Evolutionary conservation across 2,329 filamentous ascomycete species (phyloP), one percentile per base, ranked within the genome.

Genomic region (Aspergillus ochraceus): DNA sequence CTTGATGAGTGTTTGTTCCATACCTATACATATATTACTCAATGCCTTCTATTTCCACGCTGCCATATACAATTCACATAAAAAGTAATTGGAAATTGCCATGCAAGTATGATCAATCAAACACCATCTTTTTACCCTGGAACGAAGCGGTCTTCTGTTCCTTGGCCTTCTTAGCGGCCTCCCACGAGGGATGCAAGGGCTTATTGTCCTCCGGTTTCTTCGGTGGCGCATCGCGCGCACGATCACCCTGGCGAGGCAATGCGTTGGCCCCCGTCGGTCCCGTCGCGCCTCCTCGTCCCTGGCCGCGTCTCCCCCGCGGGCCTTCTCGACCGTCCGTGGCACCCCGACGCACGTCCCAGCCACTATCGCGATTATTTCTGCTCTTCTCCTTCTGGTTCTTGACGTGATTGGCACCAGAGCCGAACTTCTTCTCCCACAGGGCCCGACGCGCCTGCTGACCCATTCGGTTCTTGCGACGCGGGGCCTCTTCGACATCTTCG

Each of bases 141-240:
- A 87, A 86, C n/a, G 78, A 71, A 49, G 79, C 80, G 24, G 78
- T 75, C 36, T 71, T 72, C 69, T 79, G 79, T 61, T 79, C 76
- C 75, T 88, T 88, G 14, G 83, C 81, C 68, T 80, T 80, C 76
- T 83, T 85, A 30, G 84, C 84, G 6, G 86, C 86, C 71, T 84
- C 82, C 86, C 86, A 89, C 57, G 84, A 87, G 20, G 86, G 86
- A 81, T 89, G 86, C 66, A 88, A 65, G 6, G 82, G 74, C 10
- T 84, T 84, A 47, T 76, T 73, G 59, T 86, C 83, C 59, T 72
- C 65, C 1, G 65, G 59, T 20, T 68, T 64, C 29, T 53, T 65
- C 36, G 63, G 57, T 54, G 68, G 46, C 69, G 65, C 55, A 9
- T 60, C 54, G 20, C 45, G 52, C 49, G 30, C 68, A 19, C 69